Percentiles rank a stretch among this genome's conserved stretches.
These are phyloP conservation scores for Boletus sp. DNA, from an alignment of 768 basidiomycete species.

Conservation along the genomic window DNA sequence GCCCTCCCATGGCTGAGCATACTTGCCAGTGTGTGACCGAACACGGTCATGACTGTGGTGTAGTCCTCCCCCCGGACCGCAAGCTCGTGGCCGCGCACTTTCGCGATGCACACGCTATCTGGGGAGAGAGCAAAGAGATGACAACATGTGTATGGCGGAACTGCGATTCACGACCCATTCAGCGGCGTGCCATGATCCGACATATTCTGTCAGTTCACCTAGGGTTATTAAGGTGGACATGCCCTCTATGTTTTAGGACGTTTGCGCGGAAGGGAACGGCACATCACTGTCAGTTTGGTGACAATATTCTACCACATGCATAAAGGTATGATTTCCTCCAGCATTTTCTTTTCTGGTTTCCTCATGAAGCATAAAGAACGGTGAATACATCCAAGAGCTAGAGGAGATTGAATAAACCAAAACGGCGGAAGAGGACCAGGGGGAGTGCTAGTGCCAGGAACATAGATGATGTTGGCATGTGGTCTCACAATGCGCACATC, in stretches of 20 bases:
- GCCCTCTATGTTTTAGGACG: not conserved
- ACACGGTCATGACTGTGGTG: slow-evolving; percentile 1
- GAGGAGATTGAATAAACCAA: not conserved
- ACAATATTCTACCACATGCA: not conserved
- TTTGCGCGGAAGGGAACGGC: not conserved
- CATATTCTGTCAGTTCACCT: slow-evolving; percentile 1
- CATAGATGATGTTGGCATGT: not conserved
- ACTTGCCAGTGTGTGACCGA: not conserved
- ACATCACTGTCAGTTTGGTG: not conserved
- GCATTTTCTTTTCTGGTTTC: not conserved
- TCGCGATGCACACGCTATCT: not conserved
- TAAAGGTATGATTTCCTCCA: not conserved
- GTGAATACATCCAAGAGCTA: no score
- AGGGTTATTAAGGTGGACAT: slow-evolving; percentile 3
- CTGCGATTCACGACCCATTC: slow-evolving; percentile 1
- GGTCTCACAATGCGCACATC: not conserved
- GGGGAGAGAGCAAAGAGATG: not conserved
- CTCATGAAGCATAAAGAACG: no score
- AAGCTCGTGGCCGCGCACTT: not conserved
- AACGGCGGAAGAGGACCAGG: not conserved
- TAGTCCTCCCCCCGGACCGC: not conserved
- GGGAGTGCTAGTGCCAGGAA: no score
- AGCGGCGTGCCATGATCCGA: not conserved
- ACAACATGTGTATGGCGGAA: not conserved
- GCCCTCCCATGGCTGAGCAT: not conserved